A percentile compares a stretch with the other conserved stretches of the same genome.
Evolutionary conservation across 2,329 filamentous ascomycete species (phyloP).

Genomic region (Apiospora kogelbergensis): DNA sequence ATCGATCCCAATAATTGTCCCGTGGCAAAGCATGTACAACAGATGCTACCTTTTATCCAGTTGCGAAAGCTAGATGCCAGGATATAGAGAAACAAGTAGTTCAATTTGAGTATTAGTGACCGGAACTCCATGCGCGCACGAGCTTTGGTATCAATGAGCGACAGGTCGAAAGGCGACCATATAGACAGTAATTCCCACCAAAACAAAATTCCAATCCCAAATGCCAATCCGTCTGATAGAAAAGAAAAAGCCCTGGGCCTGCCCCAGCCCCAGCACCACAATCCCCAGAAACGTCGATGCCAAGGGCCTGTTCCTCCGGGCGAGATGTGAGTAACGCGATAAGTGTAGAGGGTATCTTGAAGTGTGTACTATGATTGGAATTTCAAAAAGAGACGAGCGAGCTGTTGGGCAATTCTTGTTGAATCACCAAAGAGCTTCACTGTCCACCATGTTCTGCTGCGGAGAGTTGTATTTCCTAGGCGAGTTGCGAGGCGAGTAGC

Average conservation of each 20-base stretch:
- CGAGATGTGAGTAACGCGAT: not conserved
- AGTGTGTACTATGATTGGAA: not conserved
- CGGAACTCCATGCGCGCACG: not conserved
- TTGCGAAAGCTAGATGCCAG: not conserved
- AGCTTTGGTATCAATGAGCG: constrained; percentile 6
- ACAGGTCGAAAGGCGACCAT: constrained; percentile 3
- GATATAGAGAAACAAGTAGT: not conserved
- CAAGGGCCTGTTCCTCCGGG: not conserved
- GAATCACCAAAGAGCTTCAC: constrained; percentile 29
- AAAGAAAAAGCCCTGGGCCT: not conserved
- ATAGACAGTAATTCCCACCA: not conserved
- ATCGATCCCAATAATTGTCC: no score
- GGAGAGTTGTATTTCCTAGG: constrained; percentile 10
- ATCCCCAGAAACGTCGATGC: not conserved
- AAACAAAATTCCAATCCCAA: not conserved
- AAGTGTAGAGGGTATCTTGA: not conserved
- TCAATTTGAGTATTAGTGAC: not conserved
- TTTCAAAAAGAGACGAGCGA: not conserved
- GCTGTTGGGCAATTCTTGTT: not conserved
- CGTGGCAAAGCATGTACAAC: not conserved
- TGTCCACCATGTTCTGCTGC: constrained; percentile 27
- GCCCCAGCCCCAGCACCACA: not conserved
- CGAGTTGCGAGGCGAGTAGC: constrained; percentile 16
- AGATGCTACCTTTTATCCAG: not conserved
- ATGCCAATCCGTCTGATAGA: not conserved